Base-by-base conservation (phyloP, 805 yeast species). In the Hyphopichia homilentoma region DNA sequence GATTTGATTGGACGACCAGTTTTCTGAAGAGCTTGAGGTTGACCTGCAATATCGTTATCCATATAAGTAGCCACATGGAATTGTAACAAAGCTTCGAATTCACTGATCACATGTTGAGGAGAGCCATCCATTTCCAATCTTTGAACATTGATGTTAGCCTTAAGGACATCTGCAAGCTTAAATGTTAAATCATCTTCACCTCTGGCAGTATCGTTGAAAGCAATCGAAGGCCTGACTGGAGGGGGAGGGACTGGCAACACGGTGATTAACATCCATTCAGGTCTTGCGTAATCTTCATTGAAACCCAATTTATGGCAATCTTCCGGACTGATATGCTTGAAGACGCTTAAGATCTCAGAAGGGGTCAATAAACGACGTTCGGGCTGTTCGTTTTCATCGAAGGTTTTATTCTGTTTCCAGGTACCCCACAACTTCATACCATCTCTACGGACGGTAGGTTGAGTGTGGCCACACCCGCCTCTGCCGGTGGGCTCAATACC, bases 201-300 rank as follows among this genome's bases (percentile, higher is more conserved):
- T 67, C 98, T 81, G 40, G 95, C 96, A 7, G 97, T 86, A 57
- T 93, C 98, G 47, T 93, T 93, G 52, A 93, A 89, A 2, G 98
- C 96, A 66, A 93, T 93, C 16, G 96, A 85, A 7, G 99, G 99
- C 61, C 99, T 82, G 21, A 93, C 99, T 21, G 97, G 97, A 41
- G 99, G 99, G 32, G 99, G 99, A 27, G 99, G 99, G 13, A 93
- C 98, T 1, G 99, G 98, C 50, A 93, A 70, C n/a, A 93, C 97
- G 2, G 97, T 88, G 45, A 93, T 77, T 39, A 93, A 73, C 80
- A 93, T 78, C 99, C 98, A 93, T 65, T 93, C 99, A 2, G 99
- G 99, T 50, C 98, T 81, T 2, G 99, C 93, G 52, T 86, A 93
- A 55, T 93, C 97, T 56, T 88, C 94, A 54, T 84, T 86, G 63